Conservation (phyloP, 208 protist species). For the Trypanosoma cruzi region DNA sequence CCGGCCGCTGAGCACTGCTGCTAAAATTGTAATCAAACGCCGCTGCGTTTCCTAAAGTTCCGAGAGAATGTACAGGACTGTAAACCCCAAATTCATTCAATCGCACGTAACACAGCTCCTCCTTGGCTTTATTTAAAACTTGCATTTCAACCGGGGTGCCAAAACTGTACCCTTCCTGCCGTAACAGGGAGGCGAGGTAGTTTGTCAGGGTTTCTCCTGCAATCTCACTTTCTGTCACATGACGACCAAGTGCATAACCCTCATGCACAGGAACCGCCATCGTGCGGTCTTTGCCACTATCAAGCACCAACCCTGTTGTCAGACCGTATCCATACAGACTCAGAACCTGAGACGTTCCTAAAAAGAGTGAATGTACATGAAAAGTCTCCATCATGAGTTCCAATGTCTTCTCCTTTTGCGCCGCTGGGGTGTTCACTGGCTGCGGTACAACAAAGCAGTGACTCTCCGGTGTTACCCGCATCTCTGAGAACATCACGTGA, state of each 20-base stretch:
- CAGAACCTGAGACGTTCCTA: constrained; percentile 90
- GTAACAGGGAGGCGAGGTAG: constrained; percentile 74
- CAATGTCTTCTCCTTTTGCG: constrained; percentile 88
- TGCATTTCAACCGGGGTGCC: constrained; percentile 89
- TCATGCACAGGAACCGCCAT: constrained; percentile 92
- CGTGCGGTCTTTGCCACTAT: constrained; percentile 88
- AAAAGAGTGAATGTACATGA: constrained; percentile 91
- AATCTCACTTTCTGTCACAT: constrained; percentile 74
- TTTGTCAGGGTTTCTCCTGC: constrained; percentile 85
- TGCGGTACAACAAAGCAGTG: constrained; percentile 92
- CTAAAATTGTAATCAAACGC: constrained; percentile 2
- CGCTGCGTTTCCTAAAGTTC: not conserved
- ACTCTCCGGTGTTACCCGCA: constrained; percentile 88
- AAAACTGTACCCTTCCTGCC: constrained; percentile 85
- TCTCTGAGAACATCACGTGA: constrained; percentile 91
- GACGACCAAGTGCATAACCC: constrained; percentile 91
- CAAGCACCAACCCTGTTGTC: constrained; percentile 94
- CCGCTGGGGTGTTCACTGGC: constrained; percentile 74
- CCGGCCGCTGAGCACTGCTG: not conserved
- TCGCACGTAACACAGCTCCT: constrained; percentile 90
- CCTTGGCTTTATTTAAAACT: constrained; percentile 90
- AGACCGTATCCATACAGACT: constrained; percentile 94
- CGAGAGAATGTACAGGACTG: not conserved
- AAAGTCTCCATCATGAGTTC: constrained; percentile 96
- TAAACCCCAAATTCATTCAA: constrained; percentile 6